These are phyloP conservation scores for Sporothrix phasma DNA, from an alignment of 2,329 filamentous ascomycete genomes.

Conservation along the genomic window DNA sequence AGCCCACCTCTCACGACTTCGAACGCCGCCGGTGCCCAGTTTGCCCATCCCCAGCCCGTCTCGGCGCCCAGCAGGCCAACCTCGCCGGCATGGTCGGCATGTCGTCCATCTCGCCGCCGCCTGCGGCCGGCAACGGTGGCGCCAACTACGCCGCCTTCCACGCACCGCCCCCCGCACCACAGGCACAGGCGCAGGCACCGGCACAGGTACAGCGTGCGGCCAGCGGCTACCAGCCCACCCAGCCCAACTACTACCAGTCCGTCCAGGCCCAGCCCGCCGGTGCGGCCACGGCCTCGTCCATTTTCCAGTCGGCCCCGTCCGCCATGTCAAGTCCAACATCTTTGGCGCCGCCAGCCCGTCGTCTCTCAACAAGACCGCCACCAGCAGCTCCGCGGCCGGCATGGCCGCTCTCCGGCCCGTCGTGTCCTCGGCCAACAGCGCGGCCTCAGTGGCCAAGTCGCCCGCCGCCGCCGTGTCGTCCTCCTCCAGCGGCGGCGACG, in stretches of 20 bases:
- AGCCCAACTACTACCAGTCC: constrained; percentile 93
- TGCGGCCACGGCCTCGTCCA: constrained; percentile 18
- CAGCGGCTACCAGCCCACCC: constrained; percentile 60
- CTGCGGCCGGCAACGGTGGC: constrained; percentile 46
- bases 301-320: constrained; percentile 11
- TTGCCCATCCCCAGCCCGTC: constrained; percentile 73
- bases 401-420: constrained; percentile 22
- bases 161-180: constrained; percentile 32
- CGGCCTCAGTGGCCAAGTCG: not conserved
- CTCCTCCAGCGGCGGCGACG: constrained; percentile 60
- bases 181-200: constrained; percentile 30
- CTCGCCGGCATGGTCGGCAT: constrained; percentile 71
- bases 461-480: constrained; percentile 34
- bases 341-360: constrained; percentile 20
- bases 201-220: constrained; percentile 42
- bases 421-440: constrained; percentile 3
- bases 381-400: constrained; percentile 18
- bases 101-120: constrained; percentile 68
- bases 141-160: constrained; percentile 57
- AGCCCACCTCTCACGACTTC: constrained; percentile 40
- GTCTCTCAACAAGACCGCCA: constrained; percentile 16
- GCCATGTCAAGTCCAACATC: constrained; percentile 11
- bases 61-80: constrained; percentile 70
- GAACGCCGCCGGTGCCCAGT: constrained; percentile 52
- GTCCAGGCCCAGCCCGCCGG: constrained; percentile 37